Evolutionary conservation across 129 eudicot genomes (phyloP).

Genomic region (Arctium minus): DNA sequence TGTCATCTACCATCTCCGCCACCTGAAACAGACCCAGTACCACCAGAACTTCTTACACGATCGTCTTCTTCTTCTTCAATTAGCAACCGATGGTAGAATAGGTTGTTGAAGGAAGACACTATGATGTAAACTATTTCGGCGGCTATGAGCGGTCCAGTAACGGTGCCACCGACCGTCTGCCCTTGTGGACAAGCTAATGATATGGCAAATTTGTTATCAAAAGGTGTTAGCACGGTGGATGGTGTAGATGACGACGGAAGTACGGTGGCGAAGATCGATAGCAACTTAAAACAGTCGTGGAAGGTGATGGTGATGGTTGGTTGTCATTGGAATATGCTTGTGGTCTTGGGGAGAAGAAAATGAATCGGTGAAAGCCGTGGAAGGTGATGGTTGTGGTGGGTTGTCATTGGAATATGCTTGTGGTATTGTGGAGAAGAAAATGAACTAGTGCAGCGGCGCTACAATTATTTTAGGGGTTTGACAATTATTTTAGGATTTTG

Average conservation of each 20-base stretch:
- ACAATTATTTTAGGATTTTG: too few species aligned
- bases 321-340: conserved; percentile 7
- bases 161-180: conserved; percentile 52
- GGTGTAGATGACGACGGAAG: conserved; percentile 20
- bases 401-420: too few species aligned
- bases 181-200: conserved; percentile 53
- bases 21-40: conserved; percentile 17
- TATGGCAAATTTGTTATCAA: conserved; percentile 35
- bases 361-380: too few species aligned
- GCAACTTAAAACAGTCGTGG: conserved; percentile 52
- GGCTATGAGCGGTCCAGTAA: conserved; percentile 47
- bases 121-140: conserved; percentile 53
- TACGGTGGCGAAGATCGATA: conserved; percentile 60
- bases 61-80: conserved; percentile 20
- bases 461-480: too few species aligned
- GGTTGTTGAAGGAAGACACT: conserved; percentile 49
- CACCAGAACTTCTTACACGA: conserved; percentile 2
- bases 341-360: too few species aligned
- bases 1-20: conserved; percentile 16
- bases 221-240: background rate
- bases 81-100: conserved; percentile 40
- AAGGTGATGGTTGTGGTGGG: too few species aligned
- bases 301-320: conserved; percentile 41
- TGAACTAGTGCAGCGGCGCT: too few species aligned
- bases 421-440: too few species aligned